Evolutionary conservation across 768 basidiomycete species (phyloP).

Genomic region (Amanita fuliginea): DNA sequence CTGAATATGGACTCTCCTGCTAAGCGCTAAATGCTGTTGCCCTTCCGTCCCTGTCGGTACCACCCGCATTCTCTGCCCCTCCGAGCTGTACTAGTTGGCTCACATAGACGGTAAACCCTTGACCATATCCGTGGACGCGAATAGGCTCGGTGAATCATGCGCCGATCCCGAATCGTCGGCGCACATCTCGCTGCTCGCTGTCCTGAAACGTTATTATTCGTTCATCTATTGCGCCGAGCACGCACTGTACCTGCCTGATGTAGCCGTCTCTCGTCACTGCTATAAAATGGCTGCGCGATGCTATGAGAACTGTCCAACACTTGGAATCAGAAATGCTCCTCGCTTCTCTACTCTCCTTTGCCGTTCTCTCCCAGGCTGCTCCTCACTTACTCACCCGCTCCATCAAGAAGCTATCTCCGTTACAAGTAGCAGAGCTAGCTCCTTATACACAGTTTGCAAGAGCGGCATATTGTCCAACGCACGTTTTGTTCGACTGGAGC

Average conservation of each 20-base stretch:
- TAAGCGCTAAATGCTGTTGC: too few relatives aligned
- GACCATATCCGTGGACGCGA: too few relatives aligned
- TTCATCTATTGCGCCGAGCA: too few relatives aligned
- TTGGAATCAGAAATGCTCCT: not conserved
- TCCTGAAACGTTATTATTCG: too few relatives aligned
- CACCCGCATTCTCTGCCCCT: too few relatives aligned
- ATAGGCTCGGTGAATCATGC: too few relatives aligned
- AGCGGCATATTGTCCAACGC: slow-evolving; percentile 40
- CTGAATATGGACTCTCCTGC: not conserved
- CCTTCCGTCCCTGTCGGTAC: too few relatives aligned
- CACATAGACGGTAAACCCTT: too few relatives aligned
- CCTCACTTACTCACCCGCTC: slow-evolving; percentile 11
- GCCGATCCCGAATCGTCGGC: too few relatives aligned
- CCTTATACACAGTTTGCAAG: slow-evolving; percentile 44
- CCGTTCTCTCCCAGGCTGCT: slow-evolving; percentile 2
- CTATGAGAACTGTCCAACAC: too few relatives aligned
- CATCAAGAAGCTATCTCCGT: slow-evolving; percentile 16
- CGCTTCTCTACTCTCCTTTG: not conserved
- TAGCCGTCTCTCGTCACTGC: not conserved
- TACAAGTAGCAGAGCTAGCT: slow-evolving; percentile 24
- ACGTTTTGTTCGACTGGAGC: slow-evolving; percentile 24
- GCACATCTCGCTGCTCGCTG: too few relatives aligned
- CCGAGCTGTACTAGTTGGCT: too few relatives aligned
- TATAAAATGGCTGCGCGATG: not conserved
- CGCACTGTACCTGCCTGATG: not conserved